Base-by-base conservation (phyloP, 768 basidiomycete species). In the Auriscalpium microsporum region DNA sequence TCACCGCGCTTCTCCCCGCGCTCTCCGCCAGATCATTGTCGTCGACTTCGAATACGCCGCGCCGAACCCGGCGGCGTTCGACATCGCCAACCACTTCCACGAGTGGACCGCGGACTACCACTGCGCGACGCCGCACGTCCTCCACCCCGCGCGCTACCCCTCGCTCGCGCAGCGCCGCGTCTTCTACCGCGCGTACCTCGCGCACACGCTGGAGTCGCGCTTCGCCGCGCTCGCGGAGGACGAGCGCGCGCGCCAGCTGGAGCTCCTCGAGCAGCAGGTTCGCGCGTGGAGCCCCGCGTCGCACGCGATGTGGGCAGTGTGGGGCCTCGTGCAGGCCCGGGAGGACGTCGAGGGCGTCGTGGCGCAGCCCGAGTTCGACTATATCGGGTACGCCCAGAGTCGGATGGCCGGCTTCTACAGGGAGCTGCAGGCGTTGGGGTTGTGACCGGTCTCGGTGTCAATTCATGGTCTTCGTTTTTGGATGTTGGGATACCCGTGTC, bases 21-120 rank as follows among this genome's bases (percentile, higher is more conserved):
- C 45, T 19, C 42, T 50, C 21, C 33, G 51, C 42, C 59, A 94
- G 89, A 84, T 95, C 59, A 89, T 95, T 67, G 90, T 95, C 37
- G 93, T 96, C 59, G 96, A 99, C 72, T 98, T 97, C 67, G 96
- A 99, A 72, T 99, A 99, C 67, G 92, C 95, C 13, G 79, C 86
- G 0, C 87, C 90, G 5, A 98, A 97, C 65, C 87, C 94, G 23
- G 83, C 93, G 3, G 90, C 91, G 4, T 96, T 85, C 70, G 96
- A 99, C 67, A 94, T 99, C 62, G 95, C 89, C 55, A 95, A 95
- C 69, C 93, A 95, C 69, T 96, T 94, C 72, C 87, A 90, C 66
- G 96, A 98, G 71, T 98, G 96, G 95, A 90, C 90, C 17, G 86
- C 91, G 14, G 79, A 96, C 70, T 98, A 98, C 69, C 86, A 90